phyloP scores from a whole-genome alignment of 208 protist species.

The Leishmania guyanensis region DNA sequence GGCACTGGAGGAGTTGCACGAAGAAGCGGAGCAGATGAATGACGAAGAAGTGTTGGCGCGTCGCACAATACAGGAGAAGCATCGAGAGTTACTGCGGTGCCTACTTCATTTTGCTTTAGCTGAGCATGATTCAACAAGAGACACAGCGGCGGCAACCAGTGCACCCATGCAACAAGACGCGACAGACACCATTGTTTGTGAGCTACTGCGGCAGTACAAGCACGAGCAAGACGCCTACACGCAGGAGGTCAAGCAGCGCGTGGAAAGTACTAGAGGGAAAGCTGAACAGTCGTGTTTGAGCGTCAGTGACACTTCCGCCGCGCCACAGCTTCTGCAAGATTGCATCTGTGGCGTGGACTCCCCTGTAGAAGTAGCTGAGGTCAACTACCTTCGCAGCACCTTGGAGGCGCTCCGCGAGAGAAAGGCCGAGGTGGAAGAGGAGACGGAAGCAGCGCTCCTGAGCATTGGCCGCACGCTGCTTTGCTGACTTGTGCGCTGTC shows the following conservation, averaged over 20 bases:
- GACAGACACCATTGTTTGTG: neutral
- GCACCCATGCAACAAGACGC: neutral
- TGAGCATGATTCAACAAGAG: neutral
- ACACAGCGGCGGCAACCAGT: neutral
- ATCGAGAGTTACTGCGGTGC: constrained; percentile 16
- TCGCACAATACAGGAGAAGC: neutral
- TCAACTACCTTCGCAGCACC: neutral
- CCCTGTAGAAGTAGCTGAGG: neutral
- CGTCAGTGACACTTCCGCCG: neutral
- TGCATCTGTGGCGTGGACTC: neutral
- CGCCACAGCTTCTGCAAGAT: neutral
- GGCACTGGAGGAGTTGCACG: constrained; percentile 24
- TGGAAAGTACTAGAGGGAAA: neutral
- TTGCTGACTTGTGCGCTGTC: neutral
- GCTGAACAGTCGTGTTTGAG: neutral
- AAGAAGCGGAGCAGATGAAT: constrained; percentile 1
- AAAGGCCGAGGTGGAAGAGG: constrained; percentile 10
- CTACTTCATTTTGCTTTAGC: constrained; percentile 4
- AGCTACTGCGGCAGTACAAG: neutral
- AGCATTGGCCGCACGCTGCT: constrained; percentile 15
- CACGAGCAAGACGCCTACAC: neutral
- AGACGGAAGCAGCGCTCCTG: constrained; percentile 12
- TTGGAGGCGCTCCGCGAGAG: constrained; percentile 13
- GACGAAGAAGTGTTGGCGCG: neutral
- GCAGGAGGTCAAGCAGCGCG: neutral